phyloP scores from a whole-genome alignment of 2,329 filamentous ascomycete species.

The Fusarium beomiforme region DNA sequence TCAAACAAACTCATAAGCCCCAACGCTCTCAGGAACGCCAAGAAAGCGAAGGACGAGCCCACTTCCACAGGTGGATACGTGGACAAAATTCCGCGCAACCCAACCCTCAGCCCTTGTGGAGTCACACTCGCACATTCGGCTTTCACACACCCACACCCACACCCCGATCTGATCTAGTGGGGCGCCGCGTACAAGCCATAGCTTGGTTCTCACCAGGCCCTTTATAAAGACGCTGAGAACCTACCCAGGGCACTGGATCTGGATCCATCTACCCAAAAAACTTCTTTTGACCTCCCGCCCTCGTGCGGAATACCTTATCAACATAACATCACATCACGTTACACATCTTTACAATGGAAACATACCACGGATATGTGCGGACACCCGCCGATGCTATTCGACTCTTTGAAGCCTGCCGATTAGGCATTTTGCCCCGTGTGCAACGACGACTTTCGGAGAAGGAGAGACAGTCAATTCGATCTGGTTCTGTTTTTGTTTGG shows the following conservation, averaged over 20 bases:
- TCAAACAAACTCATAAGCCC: constrained; percentile 24
- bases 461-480: constrained; percentile 94
- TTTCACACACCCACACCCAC: constrained; percentile 29
- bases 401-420: constrained; percentile 94
- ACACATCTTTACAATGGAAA: constrained; percentile 77
- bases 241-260: constrained; percentile 30
- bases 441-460: constrained; percentile 95
- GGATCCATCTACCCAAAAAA: constrained; percentile 28
- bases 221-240: constrained; percentile 37
- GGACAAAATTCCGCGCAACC: constrained; percentile 43
- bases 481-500: constrained; percentile 99
- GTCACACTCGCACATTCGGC: constrained; percentile 36
- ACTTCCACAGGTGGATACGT: constrained; percentile 35
- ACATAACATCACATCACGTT: constrained; percentile 28
- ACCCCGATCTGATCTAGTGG: constrained; percentile 45
- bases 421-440: constrained; percentile 89
- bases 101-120: constrained; percentile 42
- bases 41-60: constrained; percentile 33
- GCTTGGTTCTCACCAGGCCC: constrained; percentile 36
- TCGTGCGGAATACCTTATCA: constrained; percentile 23
- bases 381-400: constrained; percentile 98
- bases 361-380: constrained; percentile 93
- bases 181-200: constrained; percentile 38
- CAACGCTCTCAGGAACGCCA: constrained; percentile 38
- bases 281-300: constrained; percentile 24